Base-by-base conservation (phyloP, 164 flowering plant species). In the Tetracentron sinense region DNA sequence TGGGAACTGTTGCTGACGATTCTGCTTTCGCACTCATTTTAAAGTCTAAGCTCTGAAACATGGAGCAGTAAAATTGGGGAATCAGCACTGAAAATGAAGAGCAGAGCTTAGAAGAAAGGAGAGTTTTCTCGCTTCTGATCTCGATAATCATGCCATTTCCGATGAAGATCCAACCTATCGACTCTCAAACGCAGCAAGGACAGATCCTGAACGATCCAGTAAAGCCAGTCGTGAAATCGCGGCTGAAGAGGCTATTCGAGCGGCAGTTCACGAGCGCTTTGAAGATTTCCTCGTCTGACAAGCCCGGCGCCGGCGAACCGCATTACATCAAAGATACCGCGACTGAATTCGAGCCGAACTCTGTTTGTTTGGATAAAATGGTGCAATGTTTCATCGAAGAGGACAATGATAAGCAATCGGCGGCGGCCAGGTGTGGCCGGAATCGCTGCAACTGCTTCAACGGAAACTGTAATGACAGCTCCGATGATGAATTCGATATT, bases 141-240 rank as follows among this genome's bases (percentile, higher is more conserved):
- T 48, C 4, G 38, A 6, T 46, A 20, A 28, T 42, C 25, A 76
- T 78, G 83, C 84, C 84, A 19, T 79, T 81, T 67, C 86, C 87
- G 63, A 84, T 84, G 96, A 92, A 87, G 85, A 82, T 92, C 72
- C 98, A 90, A 63, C 98, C 98, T 21, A 69, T 92, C 47, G 92
- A 84, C 56, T 68, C 72, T 0, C 66, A 55, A 21, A 14, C 75
- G 1, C 23, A 15, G 29, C 14, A 51, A 17, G 78, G 65, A 55
- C 60, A 70, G 66, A 44, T 65, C 11, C 66, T 81, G 17, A 54
- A 22, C 16, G 93, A 84, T 61, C 59, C 82, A 14, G 68, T 62
- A 21, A 81, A 88, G 58, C 83, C 85, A 33, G 93, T 79, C 46
- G 69, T 72, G 72, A 92, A 85, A 76, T 90, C 96, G 58, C 77